These are phyloP conservation scores for Globisporangium barbulae DNA, from an alignment of 352 stramenopile genomes.

Conservation along the genomic window DNA sequence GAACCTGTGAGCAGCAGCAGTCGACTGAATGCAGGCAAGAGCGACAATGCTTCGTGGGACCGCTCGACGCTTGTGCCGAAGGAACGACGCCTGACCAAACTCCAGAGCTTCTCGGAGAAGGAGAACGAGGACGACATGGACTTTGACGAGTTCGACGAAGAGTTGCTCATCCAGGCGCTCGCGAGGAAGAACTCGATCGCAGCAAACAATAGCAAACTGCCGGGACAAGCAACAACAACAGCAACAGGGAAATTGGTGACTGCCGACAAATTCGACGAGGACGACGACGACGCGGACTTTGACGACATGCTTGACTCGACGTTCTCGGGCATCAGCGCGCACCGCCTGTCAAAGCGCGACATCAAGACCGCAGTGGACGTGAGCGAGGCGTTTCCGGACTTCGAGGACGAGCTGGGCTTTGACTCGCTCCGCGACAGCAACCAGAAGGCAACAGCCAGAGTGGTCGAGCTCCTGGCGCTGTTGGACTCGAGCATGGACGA, in stretches of 20 bases:
- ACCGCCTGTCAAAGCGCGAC: slow-evolving; percentile 13
- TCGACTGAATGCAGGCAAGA: not conserved
- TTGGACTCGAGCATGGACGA: slow-evolving; percentile 87
- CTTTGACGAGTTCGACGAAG: slow-evolving; percentile 77
- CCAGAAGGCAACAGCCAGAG: slow-evolving; percentile 70
- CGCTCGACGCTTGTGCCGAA: slow-evolving; percentile 55
- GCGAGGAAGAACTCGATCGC: slow-evolving; percentile 31
- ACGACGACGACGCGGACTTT: slow-evolving; percentile 19
- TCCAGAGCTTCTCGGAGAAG: slow-evolving; percentile 73
- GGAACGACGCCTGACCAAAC: slow-evolving; percentile 61
- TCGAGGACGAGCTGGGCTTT: slow-evolving; percentile 84
- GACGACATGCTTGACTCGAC: slow-evolving; percentile 15
- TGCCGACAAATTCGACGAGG: slow-evolving; percentile 15
- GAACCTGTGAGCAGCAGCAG: not conserved
- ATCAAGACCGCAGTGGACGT: slow-evolving; percentile 14
- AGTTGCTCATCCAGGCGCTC: slow-evolving; percentile 43
- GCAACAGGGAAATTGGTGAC: not conserved
- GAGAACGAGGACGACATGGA: slow-evolving; percentile 45
- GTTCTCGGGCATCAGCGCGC: not conserved
- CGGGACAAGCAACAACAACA: not conserved
- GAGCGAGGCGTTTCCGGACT: slow-evolving; percentile 47
- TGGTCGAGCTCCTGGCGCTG: slow-evolving; percentile 72
- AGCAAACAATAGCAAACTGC: not conserved
- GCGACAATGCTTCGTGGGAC: slow-evolving; percentile 38
- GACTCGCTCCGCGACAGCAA: slow-evolving; percentile 70